phyloP scores from a whole-genome alignment of 1,139 yeast species.

The Blastobotrys persicus region DNA sequence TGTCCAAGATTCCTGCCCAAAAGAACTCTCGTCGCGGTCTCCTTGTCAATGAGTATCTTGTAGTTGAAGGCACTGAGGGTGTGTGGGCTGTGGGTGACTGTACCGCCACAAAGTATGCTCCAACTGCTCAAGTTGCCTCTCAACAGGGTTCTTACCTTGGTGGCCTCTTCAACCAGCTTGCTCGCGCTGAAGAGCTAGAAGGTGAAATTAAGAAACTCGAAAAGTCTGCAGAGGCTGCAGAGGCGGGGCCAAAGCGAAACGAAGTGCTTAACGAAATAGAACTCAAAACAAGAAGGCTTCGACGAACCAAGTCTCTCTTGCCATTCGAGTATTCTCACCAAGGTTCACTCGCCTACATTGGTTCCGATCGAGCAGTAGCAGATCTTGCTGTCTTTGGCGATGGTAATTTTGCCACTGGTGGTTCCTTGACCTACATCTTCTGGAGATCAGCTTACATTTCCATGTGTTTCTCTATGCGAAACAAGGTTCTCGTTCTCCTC shows the following conservation, averaged over 20 bases:
- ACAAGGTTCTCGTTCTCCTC: conserved; percentile 76
- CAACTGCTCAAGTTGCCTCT: conserved; percentile 96
- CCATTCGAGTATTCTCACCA: conserved; percentile 63
- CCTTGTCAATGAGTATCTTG: conserved; percentile 75
- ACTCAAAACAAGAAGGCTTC: conserved; percentile 41
- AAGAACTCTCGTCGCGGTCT: conserved; percentile 87
- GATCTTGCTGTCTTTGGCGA: conserved; percentile 81
- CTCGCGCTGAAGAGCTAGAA: conserved; percentile 64
- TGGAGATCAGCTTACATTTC: conserved; percentile 93
- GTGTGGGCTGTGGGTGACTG: conserved; percentile 94
- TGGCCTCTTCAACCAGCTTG: conserved; percentile 62
- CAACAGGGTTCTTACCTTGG: conserved; percentile 90
- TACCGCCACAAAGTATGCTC: conserved; percentile 84
- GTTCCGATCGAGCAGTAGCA: conserved; percentile 91
- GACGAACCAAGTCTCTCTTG: conserved; percentile 68
- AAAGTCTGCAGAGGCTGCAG: conserved; percentile 37
- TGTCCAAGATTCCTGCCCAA: conserved; percentile 73
- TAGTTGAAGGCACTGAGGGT: conserved; percentile 79
- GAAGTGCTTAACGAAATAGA: conserved; percentile 40
- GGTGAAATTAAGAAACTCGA: conserved; percentile 43
- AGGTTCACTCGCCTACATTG: conserved; percentile 67
- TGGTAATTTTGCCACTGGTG: conserved; percentile 81
- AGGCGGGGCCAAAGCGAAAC: conserved; percentile 34
- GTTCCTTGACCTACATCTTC: conserved; percentile 81
- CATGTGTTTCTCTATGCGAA: conserved; percentile 88